These are phyloP conservation scores for Suhomyces xylopsoci DNA, from an alignment of 805 yeast genomes.

Conservation along the genomic window DNA sequence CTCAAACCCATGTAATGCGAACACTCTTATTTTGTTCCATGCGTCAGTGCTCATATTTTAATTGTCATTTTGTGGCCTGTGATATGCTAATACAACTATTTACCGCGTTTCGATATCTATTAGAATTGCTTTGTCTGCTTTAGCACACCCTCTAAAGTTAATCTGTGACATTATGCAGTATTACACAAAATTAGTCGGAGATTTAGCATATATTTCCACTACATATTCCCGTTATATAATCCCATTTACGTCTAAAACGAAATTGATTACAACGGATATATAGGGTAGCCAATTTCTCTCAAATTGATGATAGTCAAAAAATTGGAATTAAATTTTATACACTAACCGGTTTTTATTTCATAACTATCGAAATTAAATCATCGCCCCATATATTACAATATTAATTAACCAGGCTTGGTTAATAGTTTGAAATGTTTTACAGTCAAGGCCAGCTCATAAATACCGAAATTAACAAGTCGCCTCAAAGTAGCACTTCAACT, in stretches of 20 bases:
- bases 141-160: neutral
- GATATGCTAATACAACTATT: neutral
- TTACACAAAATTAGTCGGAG: neutral
- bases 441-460: neutral
- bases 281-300: neutral
- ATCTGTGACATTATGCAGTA: neutral
- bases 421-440: constrained; percentile 1
- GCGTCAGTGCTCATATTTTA: neutral
- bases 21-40: neutral
- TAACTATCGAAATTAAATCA: neutral
- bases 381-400: neutral
- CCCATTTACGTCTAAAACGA: neutral
- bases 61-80: neutral
- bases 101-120: neutral
- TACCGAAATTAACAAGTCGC: neutral
- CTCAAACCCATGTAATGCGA: neutral
- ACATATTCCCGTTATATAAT: constrained; percentile 1
- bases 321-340: neutral
- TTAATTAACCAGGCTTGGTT: neutral
- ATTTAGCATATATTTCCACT: no score
- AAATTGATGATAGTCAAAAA: neutral
- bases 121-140: neutral
- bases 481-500: neutral
- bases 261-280: neutral
- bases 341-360: neutral